Evolutionary conservation across 306 rosid species (phyloP).

Genomic region (Quercus rubra): DNA sequence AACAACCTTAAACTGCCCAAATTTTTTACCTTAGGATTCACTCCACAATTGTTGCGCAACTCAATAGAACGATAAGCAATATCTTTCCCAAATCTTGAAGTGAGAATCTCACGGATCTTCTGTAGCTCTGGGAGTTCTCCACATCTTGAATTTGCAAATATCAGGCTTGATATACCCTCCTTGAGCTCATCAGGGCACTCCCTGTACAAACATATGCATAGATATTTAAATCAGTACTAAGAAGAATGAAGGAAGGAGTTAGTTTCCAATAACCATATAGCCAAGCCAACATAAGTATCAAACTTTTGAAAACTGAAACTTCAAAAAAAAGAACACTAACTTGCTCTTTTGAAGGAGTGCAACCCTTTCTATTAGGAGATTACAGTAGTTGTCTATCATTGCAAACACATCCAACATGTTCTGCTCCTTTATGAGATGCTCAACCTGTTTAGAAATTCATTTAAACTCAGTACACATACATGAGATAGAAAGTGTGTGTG

Average conservation of each 20-base stretch:
- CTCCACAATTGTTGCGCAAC: slow-evolving; percentile 45
- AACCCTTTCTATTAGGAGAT: slow-evolving; percentile 37
- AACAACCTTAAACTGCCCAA: not conserved
- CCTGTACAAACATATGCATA: slow-evolving; percentile 20
- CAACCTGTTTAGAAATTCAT: slow-evolving; percentile 41
- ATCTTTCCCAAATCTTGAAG: slow-evolving; percentile 48
- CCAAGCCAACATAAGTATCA: not conserved
- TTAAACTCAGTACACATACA: not conserved
- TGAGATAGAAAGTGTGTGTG: not conserved
- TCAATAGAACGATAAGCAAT: slow-evolving; percentile 49
- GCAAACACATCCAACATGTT: slow-evolving; percentile 49
- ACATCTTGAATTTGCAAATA: slow-evolving; percentile 70
- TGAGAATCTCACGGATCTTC: slow-evolving; percentile 44
- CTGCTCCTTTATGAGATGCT: slow-evolving; percentile 54
- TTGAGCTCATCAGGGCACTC: slow-evolving; percentile 61
- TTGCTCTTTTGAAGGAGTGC: slow-evolving; percentile 38
- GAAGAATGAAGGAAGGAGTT: not conserved
- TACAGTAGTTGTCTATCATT: slow-evolving; percentile 48
- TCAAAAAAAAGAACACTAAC: slow-evolving; percentile 24
- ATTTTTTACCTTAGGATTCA: slow-evolving; percentile 43
- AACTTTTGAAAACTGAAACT: not conserved
- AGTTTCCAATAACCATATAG: not conserved
- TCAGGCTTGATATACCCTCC: slow-evolving; percentile 54
- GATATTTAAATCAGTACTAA: not conserved
- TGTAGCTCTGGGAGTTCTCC: slow-evolving; percentile 79